Conservation (phyloP, 495 filamentous ascomycete genomes). For the Neurospora cerealis region DNA sequence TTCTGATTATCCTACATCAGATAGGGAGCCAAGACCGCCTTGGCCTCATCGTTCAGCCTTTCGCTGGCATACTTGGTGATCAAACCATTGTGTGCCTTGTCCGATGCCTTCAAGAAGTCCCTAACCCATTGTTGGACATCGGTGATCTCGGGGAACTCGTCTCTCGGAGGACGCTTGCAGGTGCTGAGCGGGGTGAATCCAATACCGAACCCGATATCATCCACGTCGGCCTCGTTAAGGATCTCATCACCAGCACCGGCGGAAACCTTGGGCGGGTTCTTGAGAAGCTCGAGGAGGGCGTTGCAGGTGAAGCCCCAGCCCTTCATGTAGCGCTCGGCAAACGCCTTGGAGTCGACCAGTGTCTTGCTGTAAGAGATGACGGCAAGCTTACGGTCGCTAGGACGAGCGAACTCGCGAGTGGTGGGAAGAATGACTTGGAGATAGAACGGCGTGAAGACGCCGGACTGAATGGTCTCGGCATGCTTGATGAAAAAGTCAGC, state of each 20-base stretch:
- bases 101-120: slow-evolving; percentile 50
- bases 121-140: slow-evolving; percentile 77
- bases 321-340: slow-evolving; percentile 65
- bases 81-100: slow-evolving; percentile 30
- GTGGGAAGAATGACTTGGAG: slow-evolving; percentile 74
- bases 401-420: slow-evolving; percentile 75
- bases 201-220: slow-evolving; percentile 88
- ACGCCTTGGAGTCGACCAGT: slow-evolving; percentile 68
- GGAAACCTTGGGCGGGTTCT: slow-evolving; percentile 69
- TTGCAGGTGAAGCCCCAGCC: slow-evolving; percentile 85
- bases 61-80: slow-evolving; percentile 27
- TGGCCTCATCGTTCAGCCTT: slow-evolving; percentile 30
- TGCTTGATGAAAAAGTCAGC: slow-evolving; percentile 80
- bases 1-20: slow-evolving; percentile 16
- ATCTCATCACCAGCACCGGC: slow-evolving; percentile 56
- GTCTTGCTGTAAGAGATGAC: slow-evolving; percentile 89
- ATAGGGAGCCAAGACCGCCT: slow-evolving; percentile 31
- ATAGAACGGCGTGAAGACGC: slow-evolving; percentile 78
- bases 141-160: slow-evolving; percentile 72
- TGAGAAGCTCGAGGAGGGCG: slow-evolving; percentile 74
- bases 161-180: slow-evolving; percentile 54
- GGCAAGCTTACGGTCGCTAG: slow-evolving; percentile 84
- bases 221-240: slow-evolving; percentile 75
- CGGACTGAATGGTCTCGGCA: slow-evolving; percentile 68
- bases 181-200: slow-evolving; percentile 89